These are phyloP conservation scores for Colletotrichum sp. DNA, from an alignment of 2,329 filamentous ascomycete species.

Conservation along the genomic window DNA sequence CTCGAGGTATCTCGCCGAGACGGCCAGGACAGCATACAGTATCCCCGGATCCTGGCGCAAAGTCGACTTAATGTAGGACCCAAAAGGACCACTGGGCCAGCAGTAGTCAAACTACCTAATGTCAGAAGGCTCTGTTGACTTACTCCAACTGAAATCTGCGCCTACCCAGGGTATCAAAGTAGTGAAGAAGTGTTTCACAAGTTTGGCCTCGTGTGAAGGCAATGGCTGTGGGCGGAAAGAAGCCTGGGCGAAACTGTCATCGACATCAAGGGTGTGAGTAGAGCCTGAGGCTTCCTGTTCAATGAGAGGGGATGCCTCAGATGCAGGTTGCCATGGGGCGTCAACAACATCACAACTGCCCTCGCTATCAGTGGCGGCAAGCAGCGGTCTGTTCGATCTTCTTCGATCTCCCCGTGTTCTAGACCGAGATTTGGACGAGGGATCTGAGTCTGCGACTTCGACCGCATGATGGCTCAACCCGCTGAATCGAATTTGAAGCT, in stretches of 20 bases:
- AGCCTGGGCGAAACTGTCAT: neutral
- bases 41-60: neutral
- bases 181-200: neutral
- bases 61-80: neutral
- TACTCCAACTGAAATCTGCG: neutral
- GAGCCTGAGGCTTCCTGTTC: accelerated
- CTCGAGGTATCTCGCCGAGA: neutral
- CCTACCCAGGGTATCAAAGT: neutral
- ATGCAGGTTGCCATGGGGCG: neutral
- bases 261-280: neutral
- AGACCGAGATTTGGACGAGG: neutral
- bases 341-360: neutral
- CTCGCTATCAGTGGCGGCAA: neutral
- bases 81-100: neutral
- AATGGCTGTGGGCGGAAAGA: accelerated
- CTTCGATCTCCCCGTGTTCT: neutral
- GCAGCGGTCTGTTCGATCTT: neutral
- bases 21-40: neutral
- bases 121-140: neutral
- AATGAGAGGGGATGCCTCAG: neutral
- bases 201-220: neutral
- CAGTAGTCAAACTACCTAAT: neutral
- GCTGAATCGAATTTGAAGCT: neutral
- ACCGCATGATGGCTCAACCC: neutral
- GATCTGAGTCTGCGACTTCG: neutral